phyloP scores from a whole-genome alignment of 306 rosid species.

The Quercus aquifolioides region DNA sequence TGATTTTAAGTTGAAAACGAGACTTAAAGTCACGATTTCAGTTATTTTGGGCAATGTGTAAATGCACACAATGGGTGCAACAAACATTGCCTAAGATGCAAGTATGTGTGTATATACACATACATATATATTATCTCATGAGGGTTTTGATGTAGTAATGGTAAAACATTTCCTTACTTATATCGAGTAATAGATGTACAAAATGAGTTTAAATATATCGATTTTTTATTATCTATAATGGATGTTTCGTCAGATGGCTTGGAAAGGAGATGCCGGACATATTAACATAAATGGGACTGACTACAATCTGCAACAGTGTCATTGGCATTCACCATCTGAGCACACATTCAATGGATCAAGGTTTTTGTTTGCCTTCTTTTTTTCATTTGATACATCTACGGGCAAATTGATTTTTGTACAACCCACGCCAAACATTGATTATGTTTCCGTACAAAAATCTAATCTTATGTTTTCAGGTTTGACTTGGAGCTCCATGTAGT shows the following conservation, averaged over 20 bases:
- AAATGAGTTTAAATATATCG: background rate
- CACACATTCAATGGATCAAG: slow-evolving; percentile 64
- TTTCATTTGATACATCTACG: background rate
- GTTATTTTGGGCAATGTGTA: too few relatives aligned
- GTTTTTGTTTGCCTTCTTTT: slow-evolving; percentile 22
- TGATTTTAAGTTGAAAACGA: too few relatives aligned
- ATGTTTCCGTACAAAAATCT: background rate
- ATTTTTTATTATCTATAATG: background rate
- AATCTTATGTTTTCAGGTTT: too few relatives aligned
- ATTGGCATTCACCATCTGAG: slow-evolving; percentile 89
- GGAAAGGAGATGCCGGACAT: slow-evolving; percentile 65
- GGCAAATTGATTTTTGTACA: background rate
- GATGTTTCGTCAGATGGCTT: slow-evolving; percentile 41
- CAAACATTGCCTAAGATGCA: too few relatives aligned
- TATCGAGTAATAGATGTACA: background rate
- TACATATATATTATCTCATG: background rate
- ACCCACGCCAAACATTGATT: background rate
- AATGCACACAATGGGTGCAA: background rate
- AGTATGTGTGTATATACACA: background rate
- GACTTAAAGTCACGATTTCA: too few relatives aligned
- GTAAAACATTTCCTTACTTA: too few relatives aligned
- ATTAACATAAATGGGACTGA: slow-evolving; percentile 54
- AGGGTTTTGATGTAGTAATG: too few relatives aligned
- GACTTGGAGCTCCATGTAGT: slow-evolving; percentile 53
- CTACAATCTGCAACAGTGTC: slow-evolving; percentile 51